A percentile compares a stretch with the other conserved stretches of the same genome.
phyloP scores from a whole-genome alignment of 495 filamentous ascomycete genomes.

The Neurospora sp. region DNA sequence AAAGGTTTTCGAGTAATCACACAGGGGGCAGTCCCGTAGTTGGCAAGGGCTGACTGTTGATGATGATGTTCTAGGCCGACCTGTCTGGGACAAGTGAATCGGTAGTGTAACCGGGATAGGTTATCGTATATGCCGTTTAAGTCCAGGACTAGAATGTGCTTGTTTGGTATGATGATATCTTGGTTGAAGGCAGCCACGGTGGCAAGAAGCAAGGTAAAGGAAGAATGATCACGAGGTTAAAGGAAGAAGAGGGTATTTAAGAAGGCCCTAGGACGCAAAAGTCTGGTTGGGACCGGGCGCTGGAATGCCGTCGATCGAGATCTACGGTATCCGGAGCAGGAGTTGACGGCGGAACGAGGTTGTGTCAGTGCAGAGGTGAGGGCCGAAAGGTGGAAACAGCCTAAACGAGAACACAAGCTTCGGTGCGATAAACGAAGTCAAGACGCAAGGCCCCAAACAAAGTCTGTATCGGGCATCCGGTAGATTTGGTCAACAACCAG shows the following conservation, averaged over 20 bases:
- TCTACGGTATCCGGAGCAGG: neutral
- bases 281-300: neutral
- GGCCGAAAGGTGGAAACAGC: neutral
- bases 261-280: neutral
- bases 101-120: constrained; percentile 8
- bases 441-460: neutral
- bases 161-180: constrained; percentile 1
- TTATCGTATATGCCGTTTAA: neutral
- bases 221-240: neutral
- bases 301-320: constrained; percentile 2
- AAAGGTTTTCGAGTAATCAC: neutral
- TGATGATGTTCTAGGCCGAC: neutral
- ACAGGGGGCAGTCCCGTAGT: neutral
- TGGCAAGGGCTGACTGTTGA: neutral
- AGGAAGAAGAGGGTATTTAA: constrained; percentile 5
- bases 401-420: neutral
- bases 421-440: constrained; percentile 4
- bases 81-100: neutral
- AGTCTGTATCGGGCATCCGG: neutral
- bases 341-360: neutral
- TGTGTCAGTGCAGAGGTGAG: neutral
- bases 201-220: neutral
- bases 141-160: neutral
- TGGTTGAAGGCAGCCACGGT: constrained; percentile 1
- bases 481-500: neutral